Conservation (phyloP, 768 basidiomycete species). For the Saitozyma sp. region DNA sequence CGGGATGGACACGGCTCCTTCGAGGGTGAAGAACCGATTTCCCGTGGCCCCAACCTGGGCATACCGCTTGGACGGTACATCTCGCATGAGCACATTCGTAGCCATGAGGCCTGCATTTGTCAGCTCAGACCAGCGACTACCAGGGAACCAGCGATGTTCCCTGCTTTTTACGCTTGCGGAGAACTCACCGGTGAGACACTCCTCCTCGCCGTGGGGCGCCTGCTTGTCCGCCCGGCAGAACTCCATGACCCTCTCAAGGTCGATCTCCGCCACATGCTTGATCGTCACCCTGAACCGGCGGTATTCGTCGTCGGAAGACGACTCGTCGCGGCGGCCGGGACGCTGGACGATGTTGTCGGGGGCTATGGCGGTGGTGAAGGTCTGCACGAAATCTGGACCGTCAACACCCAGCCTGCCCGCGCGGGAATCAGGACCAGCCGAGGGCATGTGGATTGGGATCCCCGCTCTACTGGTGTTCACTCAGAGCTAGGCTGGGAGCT, state of each 20-base stretch:
- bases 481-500: not conserved
- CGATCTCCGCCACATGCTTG: conserved; percentile 44
- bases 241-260: conserved; percentile 41
- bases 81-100: conserved; percentile 51
- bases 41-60: conserved; percentile 47
- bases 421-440: no score
- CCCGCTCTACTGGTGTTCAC: not conserved
- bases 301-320: conserved; percentile 40
- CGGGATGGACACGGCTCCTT: conserved; percentile 38
- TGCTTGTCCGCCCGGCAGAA: conserved; percentile 35
- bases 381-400: conserved; percentile 14
- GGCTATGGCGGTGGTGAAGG: conserved; percentile 29
- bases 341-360: conserved; percentile 34
- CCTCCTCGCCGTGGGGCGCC: conserved; percentile 28
- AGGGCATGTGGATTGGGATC: not conserved
- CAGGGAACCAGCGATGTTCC: not conserved
- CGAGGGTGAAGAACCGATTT: conserved; percentile 48
- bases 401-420: no score
- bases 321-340: conserved; percentile 11
- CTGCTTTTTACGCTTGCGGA: not conserved
- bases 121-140: not conserved
- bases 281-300: conserved; percentile 43
- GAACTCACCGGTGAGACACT: conserved; percentile 38
- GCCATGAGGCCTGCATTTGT: conserved; percentile 41
- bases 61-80: conserved; percentile 37